Evolutionary conservation across 2,329 filamentous ascomycete genomes (phyloP).

Genomic region (Lachnellula arida): DNA sequence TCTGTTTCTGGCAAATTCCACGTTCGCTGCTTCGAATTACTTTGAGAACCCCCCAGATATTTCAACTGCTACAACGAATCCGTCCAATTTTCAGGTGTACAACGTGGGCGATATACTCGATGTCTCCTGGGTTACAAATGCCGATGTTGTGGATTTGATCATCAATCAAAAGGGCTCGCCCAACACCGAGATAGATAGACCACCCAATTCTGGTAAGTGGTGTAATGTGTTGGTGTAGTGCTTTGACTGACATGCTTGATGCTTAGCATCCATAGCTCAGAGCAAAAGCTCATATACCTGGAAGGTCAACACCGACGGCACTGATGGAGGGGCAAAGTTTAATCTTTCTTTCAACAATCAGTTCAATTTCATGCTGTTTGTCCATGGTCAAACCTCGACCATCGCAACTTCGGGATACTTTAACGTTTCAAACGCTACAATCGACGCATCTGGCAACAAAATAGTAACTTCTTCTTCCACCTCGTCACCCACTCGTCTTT

Average conservation of each 20-base stretch:
- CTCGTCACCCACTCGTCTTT: not conserved
- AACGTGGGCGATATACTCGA: constrained; percentile 4
- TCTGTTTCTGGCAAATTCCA: too few relatives aligned
- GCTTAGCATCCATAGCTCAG: not conserved
- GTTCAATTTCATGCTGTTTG: constrained; percentile 7
- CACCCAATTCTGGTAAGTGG: not conserved
- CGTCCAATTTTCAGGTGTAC: not conserved
- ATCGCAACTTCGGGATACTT: not conserved
- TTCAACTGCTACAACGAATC: not conserved
- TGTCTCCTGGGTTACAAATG: not conserved
- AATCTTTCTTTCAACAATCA: constrained; percentile 2
- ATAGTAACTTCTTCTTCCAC: not conserved
- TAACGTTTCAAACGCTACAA: constrained; percentile 5
- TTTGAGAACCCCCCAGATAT: not conserved
- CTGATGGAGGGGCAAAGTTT: constrained; percentile 3
- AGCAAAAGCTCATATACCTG: not conserved
- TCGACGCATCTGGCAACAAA: not conserved
- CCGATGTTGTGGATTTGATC: not conserved
- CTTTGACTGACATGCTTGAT: not conserved
- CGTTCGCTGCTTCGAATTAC: not conserved
- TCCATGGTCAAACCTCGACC: not conserved
- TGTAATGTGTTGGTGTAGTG: not conserved
- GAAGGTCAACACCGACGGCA: constrained; percentile 3
- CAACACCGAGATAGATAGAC: not conserved
- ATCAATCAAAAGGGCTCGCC: not conserved